Conservation (phyloP, 2,329 filamentous ascomycete species). For the Scortechinia acanthostroma region DNA sequence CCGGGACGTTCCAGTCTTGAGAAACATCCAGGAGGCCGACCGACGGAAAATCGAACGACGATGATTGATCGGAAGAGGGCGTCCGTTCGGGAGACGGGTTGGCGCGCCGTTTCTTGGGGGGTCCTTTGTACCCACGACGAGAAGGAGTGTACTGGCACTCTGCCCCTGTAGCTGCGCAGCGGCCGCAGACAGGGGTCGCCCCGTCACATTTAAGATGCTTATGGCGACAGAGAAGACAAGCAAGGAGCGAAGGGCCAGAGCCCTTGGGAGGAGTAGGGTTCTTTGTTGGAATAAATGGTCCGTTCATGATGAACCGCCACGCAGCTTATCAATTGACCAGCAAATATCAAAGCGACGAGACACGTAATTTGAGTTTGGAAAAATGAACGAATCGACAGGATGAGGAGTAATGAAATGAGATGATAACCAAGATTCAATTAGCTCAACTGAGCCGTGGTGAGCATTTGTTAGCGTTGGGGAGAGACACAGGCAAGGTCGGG, state of each 20-base stretch:
- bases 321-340: too few species aligned
- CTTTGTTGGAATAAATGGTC: too few species aligned
- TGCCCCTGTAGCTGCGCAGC: background rate
- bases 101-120: background rate
- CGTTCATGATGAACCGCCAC: too few species aligned
- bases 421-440: too few species aligned
- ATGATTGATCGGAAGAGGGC: background rate
- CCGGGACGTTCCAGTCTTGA: background rate
- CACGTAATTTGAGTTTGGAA: too few species aligned
- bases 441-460: too few species aligned
- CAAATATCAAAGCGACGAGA: too few species aligned
- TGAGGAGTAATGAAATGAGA: too few species aligned
- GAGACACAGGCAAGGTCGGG: too few species aligned
- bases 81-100: background rate
- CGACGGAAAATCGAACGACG: background rate
- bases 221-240: background rate
- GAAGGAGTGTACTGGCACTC: background rate
- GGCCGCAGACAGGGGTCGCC: background rate
- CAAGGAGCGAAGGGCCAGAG: background rate
- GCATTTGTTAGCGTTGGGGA: too few species aligned
- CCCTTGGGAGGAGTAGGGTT: too few species aligned
- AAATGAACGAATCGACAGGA: too few species aligned
- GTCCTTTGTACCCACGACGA: background rate
- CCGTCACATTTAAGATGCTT: conserved; percentile 3
- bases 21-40: background rate